phyloP scores from a whole-genome alignment of 2,329 filamentous ascomycete genomes.

The Microdochium trichocladiopsis region DNA sequence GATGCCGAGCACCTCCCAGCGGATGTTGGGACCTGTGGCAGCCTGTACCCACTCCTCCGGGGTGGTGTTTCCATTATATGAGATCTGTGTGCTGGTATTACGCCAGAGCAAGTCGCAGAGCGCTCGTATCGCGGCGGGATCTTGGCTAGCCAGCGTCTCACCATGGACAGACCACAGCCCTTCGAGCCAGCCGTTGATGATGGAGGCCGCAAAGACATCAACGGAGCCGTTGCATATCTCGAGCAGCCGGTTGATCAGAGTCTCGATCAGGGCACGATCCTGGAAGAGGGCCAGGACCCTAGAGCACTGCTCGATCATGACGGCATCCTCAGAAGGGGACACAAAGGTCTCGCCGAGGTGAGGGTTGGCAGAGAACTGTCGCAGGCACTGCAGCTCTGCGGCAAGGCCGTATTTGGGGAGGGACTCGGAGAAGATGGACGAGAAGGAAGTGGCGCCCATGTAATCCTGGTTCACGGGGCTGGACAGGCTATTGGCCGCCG shows the following conservation, averaged over 20 bases:
- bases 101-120: conserved; percentile 24
- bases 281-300: conserved; percentile 22
- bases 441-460: conserved; percentile 20
- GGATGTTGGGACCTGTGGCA: conserved; percentile 19
- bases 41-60: conserved; percentile 17
- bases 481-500: conserved; percentile 7
- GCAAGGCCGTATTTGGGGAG: background rate
- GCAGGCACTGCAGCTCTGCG: background rate
- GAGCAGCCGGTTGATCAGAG: conserved; percentile 18
- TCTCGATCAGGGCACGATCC: conserved; percentile 17
- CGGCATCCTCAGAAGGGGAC: background rate
- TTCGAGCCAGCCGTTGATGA: conserved; percentile 24
- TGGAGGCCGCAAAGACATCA: conserved; percentile 15
- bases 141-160: conserved; percentile 18
- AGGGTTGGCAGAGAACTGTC: background rate
- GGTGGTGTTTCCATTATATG: conserved; percentile 17
- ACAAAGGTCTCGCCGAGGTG: background rate
- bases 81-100: conserved; percentile 20
- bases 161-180: conserved; percentile 18
- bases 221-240: conserved; percentile 18
- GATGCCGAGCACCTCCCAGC: conserved; percentile 26
- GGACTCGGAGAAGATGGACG: conserved; percentile 20
- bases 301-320: conserved; percentile 13
- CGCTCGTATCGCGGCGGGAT: conserved; percentile 21
- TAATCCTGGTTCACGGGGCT: conserved; percentile 18